Evolutionary conservation across 1,139 yeast species (phyloP).

Genomic region (Zygotorulaspora mrakii): DNA sequence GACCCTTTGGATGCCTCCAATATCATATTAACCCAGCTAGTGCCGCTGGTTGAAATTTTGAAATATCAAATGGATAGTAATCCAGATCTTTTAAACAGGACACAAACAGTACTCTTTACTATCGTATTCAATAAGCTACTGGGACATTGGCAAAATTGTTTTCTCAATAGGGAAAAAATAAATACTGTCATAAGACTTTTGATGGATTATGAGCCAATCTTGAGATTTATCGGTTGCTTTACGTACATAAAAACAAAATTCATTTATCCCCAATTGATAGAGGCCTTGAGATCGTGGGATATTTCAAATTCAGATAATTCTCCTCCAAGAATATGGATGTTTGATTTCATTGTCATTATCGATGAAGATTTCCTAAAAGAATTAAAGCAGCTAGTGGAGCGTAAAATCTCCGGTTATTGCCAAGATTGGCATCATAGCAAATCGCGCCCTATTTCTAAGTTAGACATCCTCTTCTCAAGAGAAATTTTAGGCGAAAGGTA

Average conservation of each 20-base stretch:
- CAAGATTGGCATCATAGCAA: constrained; percentile 38
- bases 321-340: constrained; percentile 19
- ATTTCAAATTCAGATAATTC: constrained; percentile 7
- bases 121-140: constrained; percentile 16
- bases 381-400: constrained; percentile 11
- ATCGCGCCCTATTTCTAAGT: constrained; percentile 20
- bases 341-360: constrained; percentile 21
- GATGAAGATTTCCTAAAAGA: constrained; percentile 6
- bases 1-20: constrained; percentile 4
- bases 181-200: constrained; percentile 34
- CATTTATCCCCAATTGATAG: constrained; percentile 39
- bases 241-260: constrained; percentile 34
- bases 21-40: constrained; percentile 5
- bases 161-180: constrained; percentile 10
- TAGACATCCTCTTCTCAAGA: constrained; percentile 39
- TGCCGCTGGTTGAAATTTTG: constrained; percentile 16
- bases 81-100: constrained; percentile 20
- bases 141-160: constrained; percentile 15
- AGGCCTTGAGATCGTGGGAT: constrained; percentile 40
- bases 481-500: constrained; percentile 39
- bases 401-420: constrained; percentile 37
- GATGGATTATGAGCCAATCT: constrained; percentile 44
- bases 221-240: constrained; percentile 34
- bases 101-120: constrained; percentile 27
- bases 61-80: constrained; percentile 24